Evolutionary conservation across 371 early-diverging fungal genomes (phyloP), one percentile per base, ranked within the genome.

Genomic region (Capillidium heterosporum): DNA sequence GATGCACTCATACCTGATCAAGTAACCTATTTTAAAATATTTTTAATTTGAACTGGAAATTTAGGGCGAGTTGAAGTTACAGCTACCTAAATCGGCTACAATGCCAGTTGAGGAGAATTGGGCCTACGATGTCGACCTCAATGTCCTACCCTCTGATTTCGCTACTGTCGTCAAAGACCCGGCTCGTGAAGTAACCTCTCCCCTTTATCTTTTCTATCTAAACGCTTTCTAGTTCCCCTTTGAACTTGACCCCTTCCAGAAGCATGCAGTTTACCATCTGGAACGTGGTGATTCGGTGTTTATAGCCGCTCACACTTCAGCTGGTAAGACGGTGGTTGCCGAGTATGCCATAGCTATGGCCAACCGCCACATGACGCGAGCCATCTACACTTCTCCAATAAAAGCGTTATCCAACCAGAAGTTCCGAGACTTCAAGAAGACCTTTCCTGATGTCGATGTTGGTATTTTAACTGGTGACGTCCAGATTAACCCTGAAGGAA

Each of bases 361-460:
- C 11, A 74, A 80, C 60, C 84, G 87, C 58, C 96, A 95, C 65
- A 91, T 93, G 95, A 97, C 95, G 11, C 77, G 87, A 57, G 87
- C 95, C 42, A 95, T 99, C 59, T 99, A 99, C 66, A 99, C 99
- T 1, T 93, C 95, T 24, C 99, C 99, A 10, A 98, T 99, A 67
- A 99, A 99, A 69, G 98, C 99, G 2, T 75, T 99, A 26, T 89
- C 89, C 29, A 99, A 99, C 65, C 99, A 99, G 77, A 99, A 99
- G 72, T 99, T 90, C 69, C 80, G 91, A 47, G 99, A 99, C 67
- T 99, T 99, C 66, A 79, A 84, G 57, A 68, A 75, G 21, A 84
- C 85, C 1, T 98, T 90, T 74, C 85, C 82, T 49, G 82, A 82
- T 41, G 40, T 40, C 13, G 91, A 91, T 58, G 95, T 99, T 0